Evolutionary conservation across 2,329 filamentous ascomycete species (phyloP).

Genomic region (Cercospora sesami): DNA sequence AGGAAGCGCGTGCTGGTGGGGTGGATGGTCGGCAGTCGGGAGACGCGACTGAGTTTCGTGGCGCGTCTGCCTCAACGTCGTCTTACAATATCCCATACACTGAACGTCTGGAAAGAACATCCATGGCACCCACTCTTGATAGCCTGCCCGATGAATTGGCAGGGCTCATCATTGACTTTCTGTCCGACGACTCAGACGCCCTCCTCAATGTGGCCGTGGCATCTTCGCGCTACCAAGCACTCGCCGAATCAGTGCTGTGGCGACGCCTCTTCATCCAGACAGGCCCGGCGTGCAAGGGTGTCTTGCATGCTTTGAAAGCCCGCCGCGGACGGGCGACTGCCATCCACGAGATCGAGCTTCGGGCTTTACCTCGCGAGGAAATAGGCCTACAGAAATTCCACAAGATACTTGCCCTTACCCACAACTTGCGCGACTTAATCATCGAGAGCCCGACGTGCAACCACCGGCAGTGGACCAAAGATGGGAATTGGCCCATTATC

Average conservation of each 20-base stretch:
- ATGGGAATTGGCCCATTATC: conserved; percentile 11
- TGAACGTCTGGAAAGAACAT: too few relatives aligned
- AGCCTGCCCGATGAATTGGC: background rate
- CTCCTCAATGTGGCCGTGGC: background rate
- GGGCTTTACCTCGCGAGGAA: background rate
- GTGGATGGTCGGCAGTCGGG: background rate
- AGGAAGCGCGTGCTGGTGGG: background rate
- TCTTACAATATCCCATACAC: background rate
- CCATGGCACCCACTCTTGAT: conserved; percentile 3
- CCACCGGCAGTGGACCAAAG: background rate
- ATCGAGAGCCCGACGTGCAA: conserved; percentile 10
- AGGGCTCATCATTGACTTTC: background rate
- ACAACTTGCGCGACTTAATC: conserved; percentile 3
- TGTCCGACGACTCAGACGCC: background rate
- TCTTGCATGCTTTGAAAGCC: background rate
- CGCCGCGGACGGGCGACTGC: background rate
- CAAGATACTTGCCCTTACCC: conserved; percentile 1
- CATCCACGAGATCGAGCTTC: conserved; percentile 8
- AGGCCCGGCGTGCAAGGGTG: background rate
- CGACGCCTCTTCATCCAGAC: conserved; percentile 1
- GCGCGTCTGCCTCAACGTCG: background rate
- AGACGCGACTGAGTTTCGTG: background rate
- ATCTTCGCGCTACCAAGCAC: background rate
- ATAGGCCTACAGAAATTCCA: conserved; percentile 2
- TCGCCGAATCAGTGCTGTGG: conserved; percentile 3